Evolutionary conservation across 257 asterid species (phyloP), one percentile per base, ranked within the genome.

Genomic region (Plectranthus barbatus): DNA sequence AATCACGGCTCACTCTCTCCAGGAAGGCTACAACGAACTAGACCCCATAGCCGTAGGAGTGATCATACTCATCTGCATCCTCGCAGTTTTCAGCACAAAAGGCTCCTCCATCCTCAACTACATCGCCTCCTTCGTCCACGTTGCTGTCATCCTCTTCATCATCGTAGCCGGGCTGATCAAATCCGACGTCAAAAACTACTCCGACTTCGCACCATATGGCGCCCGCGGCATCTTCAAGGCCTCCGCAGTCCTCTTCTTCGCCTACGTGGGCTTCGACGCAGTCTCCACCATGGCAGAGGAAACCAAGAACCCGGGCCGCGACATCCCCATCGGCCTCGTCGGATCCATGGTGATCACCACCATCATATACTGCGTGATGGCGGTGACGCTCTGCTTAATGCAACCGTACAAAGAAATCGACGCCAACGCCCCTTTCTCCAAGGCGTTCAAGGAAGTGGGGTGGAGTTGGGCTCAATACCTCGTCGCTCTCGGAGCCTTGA

Each of bases 21-120:
- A 85, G 0, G 57, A 76, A 0, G 91, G 73, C 51, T 87, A 85
- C 72, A 81, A 83, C 80, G 67, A 80, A 5, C 93, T 90, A 4
- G 97, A 90, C 72, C 96, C 95, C 13, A 79, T 86, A 26, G 86
- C 95, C 4, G 83, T 89, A 0, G 89, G 66, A 9, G 68, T 89
- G 21, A 69, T 85, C 40, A 18, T 74, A 4, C 3, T 41, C 57
- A 57, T 69, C 34, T 49, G 72, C 40, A 9, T 58, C 5, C 11
- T 81, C 9, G 87, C 83, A 9, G 84, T 81, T 3, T 8, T 63
- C 7, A 81, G 87, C 82, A 83, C 84, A 2, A 81, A 83, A 64
- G 85, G 81, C 62, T 47, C 90, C 17, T 83, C 90, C 10, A 81
- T 81, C 12, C 66, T 83, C 75, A 83, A 83, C 79, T 83, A 76